phyloP scores from a whole-genome alignment of 148 eudicot species.

The Chenopodium quinoa region DNA sequence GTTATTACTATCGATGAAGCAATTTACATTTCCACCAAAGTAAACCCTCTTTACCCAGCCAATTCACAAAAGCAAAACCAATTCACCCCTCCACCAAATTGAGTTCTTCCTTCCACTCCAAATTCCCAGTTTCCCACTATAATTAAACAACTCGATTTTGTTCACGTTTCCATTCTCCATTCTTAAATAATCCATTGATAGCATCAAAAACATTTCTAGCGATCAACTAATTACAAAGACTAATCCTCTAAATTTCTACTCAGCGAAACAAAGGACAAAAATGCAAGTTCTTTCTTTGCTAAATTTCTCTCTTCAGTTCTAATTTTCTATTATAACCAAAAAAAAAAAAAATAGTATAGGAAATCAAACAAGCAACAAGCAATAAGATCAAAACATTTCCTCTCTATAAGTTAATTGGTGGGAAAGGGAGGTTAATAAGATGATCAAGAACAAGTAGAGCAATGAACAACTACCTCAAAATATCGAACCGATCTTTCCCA shows the following conservation, averaged over 20 bases:
- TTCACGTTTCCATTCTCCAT: background rate
- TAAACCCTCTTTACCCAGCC: background rate
- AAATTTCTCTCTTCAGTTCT: background rate
- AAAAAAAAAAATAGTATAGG: background rate
- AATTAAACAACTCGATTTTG: background rate
- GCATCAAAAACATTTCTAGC: background rate
- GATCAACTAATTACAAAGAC: background rate
- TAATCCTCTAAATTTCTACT: background rate
- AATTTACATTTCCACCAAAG: background rate
- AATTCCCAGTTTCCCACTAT: background rate
- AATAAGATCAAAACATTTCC: background rate
- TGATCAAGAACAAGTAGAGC: background rate
- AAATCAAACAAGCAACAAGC: background rate
- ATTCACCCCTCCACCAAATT: background rate
- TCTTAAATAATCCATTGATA: background rate
- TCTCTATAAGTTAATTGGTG: background rate
- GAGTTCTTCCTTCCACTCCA: background rate
- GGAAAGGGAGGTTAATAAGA: no score
- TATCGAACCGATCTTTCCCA: constrained; percentile 82
- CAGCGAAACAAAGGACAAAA: background rate
- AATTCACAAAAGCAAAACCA: background rate
- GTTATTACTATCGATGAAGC: background rate
- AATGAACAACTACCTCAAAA: constrained; percentile 51
- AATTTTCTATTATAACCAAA: no score
- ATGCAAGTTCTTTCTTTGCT: background rate